Conservation (phyloP, 352 stramenopile genomes). For the Phytophthora tubulina region DNA sequence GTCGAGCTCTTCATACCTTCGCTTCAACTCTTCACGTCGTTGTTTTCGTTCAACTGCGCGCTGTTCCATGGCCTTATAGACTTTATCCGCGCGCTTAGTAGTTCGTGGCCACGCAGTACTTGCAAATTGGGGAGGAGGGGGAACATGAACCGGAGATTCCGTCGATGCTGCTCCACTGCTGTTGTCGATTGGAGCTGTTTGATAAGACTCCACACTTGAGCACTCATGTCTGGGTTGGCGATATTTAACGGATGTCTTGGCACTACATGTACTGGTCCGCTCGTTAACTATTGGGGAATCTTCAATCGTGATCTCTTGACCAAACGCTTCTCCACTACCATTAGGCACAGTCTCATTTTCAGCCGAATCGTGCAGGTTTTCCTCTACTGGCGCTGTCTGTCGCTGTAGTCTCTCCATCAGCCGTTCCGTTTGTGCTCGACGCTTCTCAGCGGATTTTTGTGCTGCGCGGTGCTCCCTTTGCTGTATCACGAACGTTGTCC, state of each 20-base stretch:
- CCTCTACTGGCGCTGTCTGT: conserved; percentile 16
- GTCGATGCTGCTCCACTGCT: conserved; percentile 1
- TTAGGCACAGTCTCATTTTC: too few relatives aligned
- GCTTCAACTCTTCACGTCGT: conserved; percentile 60
- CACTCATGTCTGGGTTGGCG: conserved; percentile 8
- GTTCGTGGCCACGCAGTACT: conserved; percentile 2
- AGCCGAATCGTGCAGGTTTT: neutral
- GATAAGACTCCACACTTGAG: neutral
- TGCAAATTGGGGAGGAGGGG: conserved; percentile 2
- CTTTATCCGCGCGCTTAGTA: conserved; percentile 35
- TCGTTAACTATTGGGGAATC: neutral
- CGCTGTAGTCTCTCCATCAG: conserved; percentile 54
- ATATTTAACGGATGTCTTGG: neutral
- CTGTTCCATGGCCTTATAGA: conserved; percentile 68
- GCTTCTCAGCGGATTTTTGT: conserved; percentile 32
- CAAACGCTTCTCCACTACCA: neutral
- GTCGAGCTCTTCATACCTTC: conserved; percentile 62
- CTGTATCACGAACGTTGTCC: conserved; percentile 37
- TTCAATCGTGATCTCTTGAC: conserved; percentile 1
- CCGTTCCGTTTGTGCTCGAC: conserved; percentile 48
- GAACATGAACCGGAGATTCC: conserved; percentile 3
- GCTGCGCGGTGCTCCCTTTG: conserved; percentile 42
- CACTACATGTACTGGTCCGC: neutral
- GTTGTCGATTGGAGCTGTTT: neutral
- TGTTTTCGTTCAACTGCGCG: conserved; percentile 63